Evolutionary conservation across 2,329 filamentous ascomycete genomes (phyloP).

Genomic region (Metarhizium humberi): DNA sequence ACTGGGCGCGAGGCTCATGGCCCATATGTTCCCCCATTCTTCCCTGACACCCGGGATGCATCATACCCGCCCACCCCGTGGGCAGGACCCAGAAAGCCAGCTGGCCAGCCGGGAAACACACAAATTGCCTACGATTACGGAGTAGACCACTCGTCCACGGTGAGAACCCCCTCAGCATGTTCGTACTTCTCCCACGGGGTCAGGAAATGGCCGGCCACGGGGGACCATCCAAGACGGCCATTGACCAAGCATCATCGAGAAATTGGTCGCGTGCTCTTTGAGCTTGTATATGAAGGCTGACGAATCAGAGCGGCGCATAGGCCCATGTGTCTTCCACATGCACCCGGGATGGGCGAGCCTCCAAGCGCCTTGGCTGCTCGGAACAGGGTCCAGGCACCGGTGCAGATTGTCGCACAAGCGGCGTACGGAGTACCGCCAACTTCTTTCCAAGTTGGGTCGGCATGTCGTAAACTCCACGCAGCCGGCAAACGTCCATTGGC

Average conservation of each 20-base stretch:
- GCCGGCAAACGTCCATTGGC: background rate
- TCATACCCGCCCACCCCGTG: background rate
- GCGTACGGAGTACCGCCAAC: background rate
- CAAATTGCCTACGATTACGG: too few species aligned
- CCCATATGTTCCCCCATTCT: background rate
- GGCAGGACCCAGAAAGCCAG: background rate
- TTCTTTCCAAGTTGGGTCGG: background rate
- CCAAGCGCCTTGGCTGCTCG: background rate
- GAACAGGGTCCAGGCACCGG: background rate
- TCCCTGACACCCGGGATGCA: background rate
- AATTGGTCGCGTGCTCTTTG: slow-evolving; percentile 32
- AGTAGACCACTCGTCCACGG: too few species aligned
- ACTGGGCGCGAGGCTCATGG: background rate
- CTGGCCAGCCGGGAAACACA: too few species aligned
- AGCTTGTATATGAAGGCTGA: slow-evolving; percentile 7
- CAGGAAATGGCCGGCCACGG: slow-evolving; percentile 1
- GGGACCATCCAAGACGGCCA: slow-evolving; percentile 7
- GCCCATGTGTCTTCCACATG: slow-evolving; percentile 22
- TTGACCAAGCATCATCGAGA: slow-evolving; percentile 35
- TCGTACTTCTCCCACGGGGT: background rate
- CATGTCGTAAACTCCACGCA: background rate
- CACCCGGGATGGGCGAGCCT: background rate
- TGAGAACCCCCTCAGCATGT: background rate
- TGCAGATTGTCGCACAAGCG: background rate
- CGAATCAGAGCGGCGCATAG: slow-evolving; percentile 24